Evolutionary conservation across 495 filamentous ascomycete species (phyloP), one percentile per base, ranked within the genome.

Genomic region (Talaromyces nanjingensis): DNA sequence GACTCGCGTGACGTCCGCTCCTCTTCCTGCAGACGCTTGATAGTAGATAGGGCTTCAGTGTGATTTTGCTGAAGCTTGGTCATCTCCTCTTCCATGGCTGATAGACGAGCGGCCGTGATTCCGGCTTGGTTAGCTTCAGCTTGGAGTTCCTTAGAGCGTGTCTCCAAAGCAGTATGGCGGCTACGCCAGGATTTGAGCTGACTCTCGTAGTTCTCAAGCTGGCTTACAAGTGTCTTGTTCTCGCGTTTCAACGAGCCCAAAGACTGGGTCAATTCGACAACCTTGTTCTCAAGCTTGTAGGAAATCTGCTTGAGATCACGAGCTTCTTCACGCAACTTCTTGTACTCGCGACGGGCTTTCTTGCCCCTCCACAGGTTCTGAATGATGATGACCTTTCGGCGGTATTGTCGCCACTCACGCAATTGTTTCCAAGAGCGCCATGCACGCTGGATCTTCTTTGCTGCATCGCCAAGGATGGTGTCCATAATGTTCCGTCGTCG

Each of bases 261-360:
- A 59, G 89, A 89, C 74, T 99, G 96, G 9, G 96, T 99, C 68
- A 99, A 81, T 77, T 99, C 96, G 61, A 97, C 91, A 62, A 98
- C 94, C 84, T 98, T 98, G 81, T 98, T 97, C 81, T 98, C 96
- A 70, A 98, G 77, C 80, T 96, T 98, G 79, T 98, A 98, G 14
- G 93, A 97, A 67, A 98, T 98, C 74, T 97, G 92, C 79, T 97
- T 97, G 68, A 98, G 85, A 81, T 98, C 94, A 70, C 96, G 89
- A 45, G 94, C 93, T 73, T 98, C 96, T 74, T 96, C 93, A 59
- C 96, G 90, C 61, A 96, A 75, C 52, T 73, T 86, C 85, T 96
- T 97, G 81, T 98, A 98, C 59, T 82, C 85, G 60, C 81, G 83
- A 64, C 96, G 84, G 62, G 94, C 96, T 66, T 79, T 68, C 77